A percentile compares a stretch with the other conserved stretches of the same genome.
These are phyloP conservation scores for Beauveria australis DNA, from an alignment of 2,329 filamentous ascomycete species.

Conservation along the genomic window DNA sequence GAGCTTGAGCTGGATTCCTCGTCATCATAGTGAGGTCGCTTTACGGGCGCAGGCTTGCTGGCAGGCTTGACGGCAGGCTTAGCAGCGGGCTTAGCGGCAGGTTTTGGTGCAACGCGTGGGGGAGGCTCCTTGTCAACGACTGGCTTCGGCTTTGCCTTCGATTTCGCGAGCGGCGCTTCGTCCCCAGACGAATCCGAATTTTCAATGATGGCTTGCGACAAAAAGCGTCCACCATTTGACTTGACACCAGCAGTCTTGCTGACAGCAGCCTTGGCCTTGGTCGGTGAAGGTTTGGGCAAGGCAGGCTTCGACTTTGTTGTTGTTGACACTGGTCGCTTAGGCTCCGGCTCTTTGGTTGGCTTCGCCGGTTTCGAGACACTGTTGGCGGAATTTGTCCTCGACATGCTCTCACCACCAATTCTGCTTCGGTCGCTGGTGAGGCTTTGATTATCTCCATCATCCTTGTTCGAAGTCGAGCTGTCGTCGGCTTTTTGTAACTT, in stretches of 20 bases:
- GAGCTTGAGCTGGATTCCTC: slow-evolving; percentile 55
- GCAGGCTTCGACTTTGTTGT: slow-evolving; percentile 26
- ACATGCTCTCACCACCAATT: slow-evolving; percentile 34
- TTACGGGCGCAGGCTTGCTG: slow-evolving; percentile 27
- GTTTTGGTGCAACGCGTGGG: slow-evolving; percentile 19
- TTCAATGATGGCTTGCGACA: slow-evolving; percentile 49
- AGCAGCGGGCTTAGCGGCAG: slow-evolving; percentile 14
- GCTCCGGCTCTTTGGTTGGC: slow-evolving; percentile 43
- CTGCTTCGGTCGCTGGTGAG: slow-evolving; percentile 22
- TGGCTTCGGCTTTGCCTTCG: slow-evolving; percentile 16
- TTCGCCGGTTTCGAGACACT: slow-evolving; percentile 49
- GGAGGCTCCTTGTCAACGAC: neutral
- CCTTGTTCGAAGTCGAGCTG: slow-evolving; percentile 30
- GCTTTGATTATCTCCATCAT: slow-evolving; percentile 24
- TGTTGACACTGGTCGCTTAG: slow-evolving; percentile 42
- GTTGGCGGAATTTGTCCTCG: slow-evolving; percentile 44
- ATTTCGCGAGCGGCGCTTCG: slow-evolving; percentile 29
- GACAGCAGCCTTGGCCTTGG: slow-evolving; percentile 29
- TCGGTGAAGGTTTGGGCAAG: slow-evolving; percentile 32
- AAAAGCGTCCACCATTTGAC: slow-evolving; percentile 34
- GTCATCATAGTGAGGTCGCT: slow-evolving; percentile 44
- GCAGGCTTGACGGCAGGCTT: slow-evolving; percentile 10
- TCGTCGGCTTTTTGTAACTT: slow-evolving; percentile 44
- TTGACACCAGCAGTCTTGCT: slow-evolving; percentile 22
- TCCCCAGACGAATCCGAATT: slow-evolving; percentile 50